Base-by-base conservation (phyloP, 108 stramenopile species). In the Cyclotella cryptica region DNA sequence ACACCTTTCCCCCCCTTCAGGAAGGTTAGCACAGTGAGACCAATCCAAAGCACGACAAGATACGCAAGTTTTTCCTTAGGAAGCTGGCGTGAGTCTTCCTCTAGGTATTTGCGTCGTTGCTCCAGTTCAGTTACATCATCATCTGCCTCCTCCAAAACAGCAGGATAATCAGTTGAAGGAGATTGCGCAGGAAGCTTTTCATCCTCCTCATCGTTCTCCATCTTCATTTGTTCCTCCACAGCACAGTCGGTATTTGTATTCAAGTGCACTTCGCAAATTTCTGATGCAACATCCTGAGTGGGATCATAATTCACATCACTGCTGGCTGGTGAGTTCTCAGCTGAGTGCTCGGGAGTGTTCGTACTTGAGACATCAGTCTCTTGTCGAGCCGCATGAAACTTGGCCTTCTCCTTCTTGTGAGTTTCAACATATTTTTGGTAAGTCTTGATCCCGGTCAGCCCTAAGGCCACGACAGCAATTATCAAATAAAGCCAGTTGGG, bases 1-100 rank as follows among this genome's bases (percentile, higher is more conserved):
- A 89, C 88, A 26, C 88, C 91, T 72, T 89, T 89, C 18, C 91
- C 91, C 17, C 88, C 91, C 60, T 88, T 86, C 42, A 89, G 41
- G 39, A 89, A 84, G 0, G 84, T 87, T 42, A 92, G 66, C 41
- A 89, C 47, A 45, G 84, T 66, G 30, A 92, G 88, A 27, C 87
- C 88, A 11, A 79, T 60, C 88, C 88, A 89, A 11, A 89, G 63
- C 6, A 89, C 27, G 43, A 74, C 12, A 9, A 92, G 71, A 21
- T 61, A 80, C 7, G 77, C 11, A 47, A 92, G 57, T 61, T 92
- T 92, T 30, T 88, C 87, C 10, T 22, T 43, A 13, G 90, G 91
- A 35, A 84, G 87, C 64, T 89, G 88, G 26, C 88, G 80, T 18
- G 79, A 49, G 42, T 92, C 88, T 2, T 77, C 58, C 54, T 88